Base-by-base conservation (phyloP, 495 filamentous ascomycete species). In the Neurospora tetrasperma region DNA sequence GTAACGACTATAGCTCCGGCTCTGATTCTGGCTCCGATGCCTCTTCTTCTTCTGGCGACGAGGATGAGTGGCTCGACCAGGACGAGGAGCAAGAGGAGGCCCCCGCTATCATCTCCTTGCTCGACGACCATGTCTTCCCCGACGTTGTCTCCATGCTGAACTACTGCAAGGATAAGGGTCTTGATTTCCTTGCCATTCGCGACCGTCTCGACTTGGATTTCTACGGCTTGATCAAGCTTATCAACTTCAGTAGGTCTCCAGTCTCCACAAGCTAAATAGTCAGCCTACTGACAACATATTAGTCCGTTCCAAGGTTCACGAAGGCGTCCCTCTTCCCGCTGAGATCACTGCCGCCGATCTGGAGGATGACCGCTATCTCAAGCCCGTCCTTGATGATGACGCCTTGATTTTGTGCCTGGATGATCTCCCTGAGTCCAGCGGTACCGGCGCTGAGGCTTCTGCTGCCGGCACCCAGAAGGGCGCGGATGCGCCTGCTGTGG, bases 341-440 rank as follows among this genome's bases (percentile, higher is more conserved):
- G 80, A 90, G 41, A 88, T 90, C 66, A 85, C 87, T 11, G 84
- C 82, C 73, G 80, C 82, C 16, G 82, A 87, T 42, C 90, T 96
- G 75, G 84, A 90, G 40, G 89, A 93, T 71, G 94, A 98, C 71
- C 81, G 84, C 70, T 96, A 90, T 76, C 80, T 97, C 70, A 90
- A 92, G 81, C 95, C 94, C 2, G 90, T 92, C 11, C 81, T 98
- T n/a, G 92, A 96, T 75, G 93, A 97, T 76, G 94, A 98, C 74
- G 91, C 94, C 16, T 84, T 97, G 46, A 84, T 98, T 42, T 92
- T 95, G 74, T 91, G 87, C 69, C 83, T 98, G 70, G 94, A 96
- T 74, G 95, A 97, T 48, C 81, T 96, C 59, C 83, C 86, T 11
- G 83, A 84, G 44, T 75, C 82, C 42, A 72, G 41, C 12, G 73